A percentile compares a stretch with the other conserved stretches of the same genome.
phyloP scores from a whole-genome alignment of 495 filamentous ascomycete species.

The Xylaria grammica region DNA sequence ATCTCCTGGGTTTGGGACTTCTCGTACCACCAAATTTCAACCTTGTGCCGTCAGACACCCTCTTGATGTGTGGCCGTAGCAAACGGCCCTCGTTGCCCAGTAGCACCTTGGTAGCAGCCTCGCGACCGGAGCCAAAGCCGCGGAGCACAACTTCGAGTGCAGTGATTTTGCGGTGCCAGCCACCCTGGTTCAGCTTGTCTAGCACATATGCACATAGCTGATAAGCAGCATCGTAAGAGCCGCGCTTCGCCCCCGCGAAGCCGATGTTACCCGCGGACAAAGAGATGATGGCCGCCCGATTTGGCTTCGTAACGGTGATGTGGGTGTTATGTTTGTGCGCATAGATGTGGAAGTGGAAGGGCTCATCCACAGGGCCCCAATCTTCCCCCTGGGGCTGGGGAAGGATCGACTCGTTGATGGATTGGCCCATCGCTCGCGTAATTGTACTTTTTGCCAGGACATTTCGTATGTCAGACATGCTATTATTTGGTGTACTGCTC shows the following conservation, averaged over 20 bases:
- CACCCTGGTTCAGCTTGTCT: constrained; percentile 75
- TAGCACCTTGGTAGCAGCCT: constrained; percentile 87
- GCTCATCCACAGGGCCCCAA: constrained; percentile 41
- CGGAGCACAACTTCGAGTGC: constrained; percentile 78
- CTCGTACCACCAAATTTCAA: constrained; percentile 96
- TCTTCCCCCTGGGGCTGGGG: constrained; percentile 27
- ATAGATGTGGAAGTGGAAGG: constrained; percentile 88
- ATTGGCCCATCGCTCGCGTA: constrained; percentile 28
- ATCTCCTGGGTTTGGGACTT: constrained; percentile 76
- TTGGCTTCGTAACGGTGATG: constrained; percentile 82
- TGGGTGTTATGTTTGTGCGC: constrained; percentile 90
- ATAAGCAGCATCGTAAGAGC: constrained; percentile 90
- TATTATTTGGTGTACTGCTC: background rate
- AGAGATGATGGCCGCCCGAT: constrained; percentile 75
- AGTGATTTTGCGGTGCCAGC: constrained; percentile 62
- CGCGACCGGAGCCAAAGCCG: constrained; percentile 83
- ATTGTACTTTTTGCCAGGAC: constrained; percentile 27
- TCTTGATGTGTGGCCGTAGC: constrained; percentile 70
- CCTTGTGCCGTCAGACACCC: constrained; percentile 81
- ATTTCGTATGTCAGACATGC: constrained; percentile 17
- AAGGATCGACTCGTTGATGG: constrained; percentile 20
- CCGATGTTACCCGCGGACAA: constrained; percentile 82
- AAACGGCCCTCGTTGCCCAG: constrained; percentile 80
- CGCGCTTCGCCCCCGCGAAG: constrained; percentile 78
- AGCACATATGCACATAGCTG: constrained; percentile 83